These are phyloP conservation scores for Populus hybrid DNA, from an alignment of 441 rosid species.

Conservation along the genomic window DNA sequence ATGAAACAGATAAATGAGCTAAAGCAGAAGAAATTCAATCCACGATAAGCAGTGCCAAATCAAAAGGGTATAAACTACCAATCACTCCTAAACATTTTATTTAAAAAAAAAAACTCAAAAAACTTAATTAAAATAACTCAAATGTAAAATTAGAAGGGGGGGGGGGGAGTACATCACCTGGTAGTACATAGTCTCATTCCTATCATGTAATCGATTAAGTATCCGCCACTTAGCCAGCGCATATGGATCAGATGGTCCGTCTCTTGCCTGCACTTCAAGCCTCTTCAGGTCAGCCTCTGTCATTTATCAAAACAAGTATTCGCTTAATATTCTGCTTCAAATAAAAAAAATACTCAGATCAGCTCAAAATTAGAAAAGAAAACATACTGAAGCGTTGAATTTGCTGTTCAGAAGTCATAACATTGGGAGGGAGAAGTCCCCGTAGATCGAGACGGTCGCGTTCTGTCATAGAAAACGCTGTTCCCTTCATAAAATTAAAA, in stretches of 20 bases:
- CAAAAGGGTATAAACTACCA: not conserved
- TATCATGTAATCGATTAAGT: slow-evolving; percentile 90
- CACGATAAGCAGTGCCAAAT: not conserved
- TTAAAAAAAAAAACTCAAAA: not conserved
- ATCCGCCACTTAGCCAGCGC: slow-evolving; percentile 97
- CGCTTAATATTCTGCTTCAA: not conserved
- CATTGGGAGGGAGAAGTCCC: slow-evolving; percentile 93
- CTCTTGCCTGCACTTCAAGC: slow-evolving; percentile 87
- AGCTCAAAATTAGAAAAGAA: not conserved
- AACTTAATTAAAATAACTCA: not conserved
- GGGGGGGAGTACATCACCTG: slow-evolving; percentile 37
- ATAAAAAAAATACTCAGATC: not conserved
- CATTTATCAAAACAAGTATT: not conserved
- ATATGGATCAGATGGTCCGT: slow-evolving; percentile 93
- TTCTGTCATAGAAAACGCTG: slow-evolving; percentile 94
- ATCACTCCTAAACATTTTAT: not conserved
- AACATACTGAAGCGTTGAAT: slow-evolving; percentile 88
- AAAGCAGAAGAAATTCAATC: not conserved
- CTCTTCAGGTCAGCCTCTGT: slow-evolving; percentile 94
- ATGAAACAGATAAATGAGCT: not conserved
- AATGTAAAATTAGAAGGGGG: not conserved
- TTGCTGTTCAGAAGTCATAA: slow-evolving; percentile 86
- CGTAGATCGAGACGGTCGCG: slow-evolving; percentile 95
- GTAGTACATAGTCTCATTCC: slow-evolving; percentile 97
- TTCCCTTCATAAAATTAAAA: slow-evolving; percentile 42